Conservation (phyloP, 2,329 filamentous ascomycete genomes). For the Aspergillus fumigatiaffinis region DNA sequence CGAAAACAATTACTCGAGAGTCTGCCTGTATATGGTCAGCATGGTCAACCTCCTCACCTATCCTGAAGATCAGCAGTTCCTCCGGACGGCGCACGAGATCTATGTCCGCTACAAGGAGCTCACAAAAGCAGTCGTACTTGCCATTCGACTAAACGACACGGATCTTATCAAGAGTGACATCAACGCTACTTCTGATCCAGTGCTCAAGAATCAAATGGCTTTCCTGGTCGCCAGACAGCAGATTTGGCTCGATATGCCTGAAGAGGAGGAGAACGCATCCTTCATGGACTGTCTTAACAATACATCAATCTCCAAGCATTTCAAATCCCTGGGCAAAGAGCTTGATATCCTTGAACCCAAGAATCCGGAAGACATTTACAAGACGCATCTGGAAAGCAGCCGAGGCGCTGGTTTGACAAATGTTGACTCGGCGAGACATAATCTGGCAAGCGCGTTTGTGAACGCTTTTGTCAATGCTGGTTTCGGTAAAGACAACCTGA, state of each 20-base stretch:
- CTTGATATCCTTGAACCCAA: slow-evolving; percentile 96
- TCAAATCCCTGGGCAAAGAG: slow-evolving; percentile 90
- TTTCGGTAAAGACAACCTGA: slow-evolving; percentile 94
- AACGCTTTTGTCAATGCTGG: slow-evolving; percentile 97
- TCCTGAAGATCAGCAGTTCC: slow-evolving; percentile 93
- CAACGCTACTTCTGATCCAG: slow-evolving; percentile 71
- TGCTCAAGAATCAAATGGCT: slow-evolving; percentile 86
- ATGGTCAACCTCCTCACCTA: slow-evolving; percentile 98
- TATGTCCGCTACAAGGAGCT: slow-evolving; percentile 92
- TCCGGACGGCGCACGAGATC: slow-evolving; percentile 86
- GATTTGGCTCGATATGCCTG: slow-evolving; percentile 70
- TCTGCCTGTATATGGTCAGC: slow-evolving; percentile 97
- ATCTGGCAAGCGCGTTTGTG: slow-evolving; percentile 91
- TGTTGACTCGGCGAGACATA: slow-evolving; percentile 91
- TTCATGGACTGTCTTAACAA: slow-evolving; percentile 83
- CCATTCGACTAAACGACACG: slow-evolving; percentile 86
- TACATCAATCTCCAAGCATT: slow-evolving; percentile 81
- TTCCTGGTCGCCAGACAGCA: slow-evolving; percentile 90
- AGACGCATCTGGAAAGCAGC: slow-evolving; percentile 94
- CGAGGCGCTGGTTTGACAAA: slow-evolving; percentile 91
- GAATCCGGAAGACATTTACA: slow-evolving; percentile 97
- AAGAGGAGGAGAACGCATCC: slow-evolving; percentile 66
- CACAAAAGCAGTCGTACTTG: slow-evolving; percentile 87
- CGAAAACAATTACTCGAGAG: slow-evolving; percentile 86
- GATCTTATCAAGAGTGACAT: slow-evolving; percentile 81